Conservation (phyloP, 305 asterid genomes). For the Fraxinus paxiana region DNA sequence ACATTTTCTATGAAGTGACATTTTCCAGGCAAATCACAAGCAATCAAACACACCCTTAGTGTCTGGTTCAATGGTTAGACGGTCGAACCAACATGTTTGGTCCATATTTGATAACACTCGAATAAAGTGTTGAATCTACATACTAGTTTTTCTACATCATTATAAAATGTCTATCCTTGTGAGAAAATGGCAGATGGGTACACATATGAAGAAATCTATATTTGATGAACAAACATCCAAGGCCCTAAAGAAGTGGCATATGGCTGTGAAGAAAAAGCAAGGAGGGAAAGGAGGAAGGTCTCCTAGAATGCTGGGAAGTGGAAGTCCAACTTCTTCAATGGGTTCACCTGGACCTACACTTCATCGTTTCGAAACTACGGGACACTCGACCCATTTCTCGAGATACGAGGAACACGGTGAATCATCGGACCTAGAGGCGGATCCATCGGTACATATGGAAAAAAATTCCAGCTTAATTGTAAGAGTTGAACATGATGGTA, state of each 20-base stretch:
- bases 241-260: conserved; percentile 87
- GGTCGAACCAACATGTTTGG: not conserved
- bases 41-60: too few relatives aligned
- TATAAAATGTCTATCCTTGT: not conserved
- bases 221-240: conserved; percentile 86
- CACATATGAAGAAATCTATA: conserved; percentile 69
- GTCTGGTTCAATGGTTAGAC: not conserved
- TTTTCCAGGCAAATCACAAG: too few relatives aligned
- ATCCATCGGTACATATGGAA: conserved; percentile 43
- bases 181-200: conserved; percentile 60
- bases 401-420: conserved; percentile 41
- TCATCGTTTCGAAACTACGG: conserved; percentile 61
- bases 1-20: too few relatives aligned
- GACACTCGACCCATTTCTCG: conserved; percentile 44
- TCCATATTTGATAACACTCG: not conserved
- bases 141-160: not conserved
- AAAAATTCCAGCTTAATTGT: conserved; percentile 41
- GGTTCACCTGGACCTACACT: conserved; percentile 42
- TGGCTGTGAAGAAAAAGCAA: conserved; percentile 69
- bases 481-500: conserved; percentile 24
- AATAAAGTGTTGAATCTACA: not conserved
- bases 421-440: conserved; percentile 48
- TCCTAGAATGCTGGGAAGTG: conserved; percentile 48
- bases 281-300: conserved; percentile 44
- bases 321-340: conserved; percentile 58